These are phyloP conservation scores for Vanrija sp. DNA, from an alignment of 1,284 basidiomycete genomes.

Conservation along the genomic window DNA sequence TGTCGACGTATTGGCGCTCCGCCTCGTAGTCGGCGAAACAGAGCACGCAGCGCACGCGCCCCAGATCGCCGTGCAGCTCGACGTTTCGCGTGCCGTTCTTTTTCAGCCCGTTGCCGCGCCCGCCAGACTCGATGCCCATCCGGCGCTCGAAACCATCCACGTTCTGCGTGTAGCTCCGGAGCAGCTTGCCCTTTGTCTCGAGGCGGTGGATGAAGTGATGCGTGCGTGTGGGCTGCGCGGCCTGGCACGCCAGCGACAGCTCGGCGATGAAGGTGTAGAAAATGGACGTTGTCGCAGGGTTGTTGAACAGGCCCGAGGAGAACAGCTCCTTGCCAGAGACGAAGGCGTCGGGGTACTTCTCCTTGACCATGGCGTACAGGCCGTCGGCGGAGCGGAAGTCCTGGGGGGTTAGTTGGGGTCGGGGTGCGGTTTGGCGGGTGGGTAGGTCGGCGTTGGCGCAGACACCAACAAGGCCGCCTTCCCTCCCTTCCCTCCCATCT, in stretches of 20 bases:
- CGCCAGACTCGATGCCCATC: constrained; percentile 70
- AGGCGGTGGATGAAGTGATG: constrained; percentile 84
- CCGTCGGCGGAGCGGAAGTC: constrained; percentile 87
- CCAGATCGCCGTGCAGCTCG: constrained; percentile 87
- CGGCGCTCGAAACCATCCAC: constrained; percentile 87
- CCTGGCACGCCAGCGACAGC: constrained; percentile 75
- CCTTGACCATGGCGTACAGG: constrained; percentile 79
- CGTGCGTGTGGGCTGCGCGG: constrained; percentile 74
- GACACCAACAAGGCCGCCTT: neutral
- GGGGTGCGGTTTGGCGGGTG: neutral
- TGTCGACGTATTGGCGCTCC: constrained; percentile 57
- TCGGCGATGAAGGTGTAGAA: constrained; percentile 94
- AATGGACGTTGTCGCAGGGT: constrained; percentile 71
- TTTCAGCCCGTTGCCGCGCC: constrained; percentile 51
- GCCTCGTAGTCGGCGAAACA: constrained; percentile 74
- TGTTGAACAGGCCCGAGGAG: constrained; percentile 78
- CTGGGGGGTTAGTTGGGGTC: constrained; percentile 48
- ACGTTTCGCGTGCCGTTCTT: constrained; percentile 72
- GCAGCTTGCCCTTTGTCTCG: constrained; percentile 74
- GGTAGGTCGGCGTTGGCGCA: neutral
- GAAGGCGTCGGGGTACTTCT: constrained; percentile 73
- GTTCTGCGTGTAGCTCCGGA: constrained; percentile 91
- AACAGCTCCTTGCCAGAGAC: constrained; percentile 86
- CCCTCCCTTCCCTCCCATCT: neutral
- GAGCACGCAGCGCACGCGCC: constrained; percentile 75